Percentiles rank a stretch among this genome's conserved stretches.
Evolutionary conservation across 495 filamentous ascomycete genomes (phyloP).

Genomic region (Xylaria intraflava): DNA sequence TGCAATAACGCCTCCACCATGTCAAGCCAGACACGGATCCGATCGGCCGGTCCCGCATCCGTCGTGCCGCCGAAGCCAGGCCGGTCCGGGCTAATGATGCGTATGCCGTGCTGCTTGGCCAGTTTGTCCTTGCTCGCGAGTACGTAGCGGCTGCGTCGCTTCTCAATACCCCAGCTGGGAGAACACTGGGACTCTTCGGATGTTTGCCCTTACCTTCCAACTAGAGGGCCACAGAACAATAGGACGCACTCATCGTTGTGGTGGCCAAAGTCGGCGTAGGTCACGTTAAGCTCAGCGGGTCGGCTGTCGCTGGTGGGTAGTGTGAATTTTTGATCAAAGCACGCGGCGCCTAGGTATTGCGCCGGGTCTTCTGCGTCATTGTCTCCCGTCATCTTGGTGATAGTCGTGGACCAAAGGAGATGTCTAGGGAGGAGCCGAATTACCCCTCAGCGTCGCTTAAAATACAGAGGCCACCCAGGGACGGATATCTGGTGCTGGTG

Average conservation of each 20-base stretch:
- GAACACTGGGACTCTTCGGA: not conserved
- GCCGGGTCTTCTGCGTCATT: too few relatives aligned
- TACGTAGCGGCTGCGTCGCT: not conserved
- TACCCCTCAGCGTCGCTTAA: too few relatives aligned
- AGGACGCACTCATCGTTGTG: constrained; percentile 7
- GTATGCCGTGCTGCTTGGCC: not conserved
- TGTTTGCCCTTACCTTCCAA: constrained; percentile 2
- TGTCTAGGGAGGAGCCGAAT: too few relatives aligned
- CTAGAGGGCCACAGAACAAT: constrained; percentile 6
- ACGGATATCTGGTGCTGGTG: too few relatives aligned
- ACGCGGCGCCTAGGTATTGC: constrained; percentile 1
- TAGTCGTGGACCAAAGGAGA: too few relatives aligned
- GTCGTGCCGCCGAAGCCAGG: constrained; percentile 43
- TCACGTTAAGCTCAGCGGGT: not conserved
- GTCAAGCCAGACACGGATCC: constrained; percentile 39
- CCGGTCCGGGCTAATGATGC: constrained; percentile 5
- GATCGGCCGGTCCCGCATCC: constrained; percentile 28
- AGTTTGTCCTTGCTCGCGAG: constrained; percentile 5
- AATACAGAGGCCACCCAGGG: too few relatives aligned
- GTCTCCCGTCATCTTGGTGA: too few relatives aligned
- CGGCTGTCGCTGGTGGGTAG: not conserved
- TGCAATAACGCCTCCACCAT: constrained; percentile 36
- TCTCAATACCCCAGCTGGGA: not conserved
- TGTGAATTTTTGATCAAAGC: constrained; percentile 1
- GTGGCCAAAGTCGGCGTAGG: constrained; percentile 11